Conservation (phyloP, 805 yeast genomes). For the Myxozyma vanderwaltii region DNA sequence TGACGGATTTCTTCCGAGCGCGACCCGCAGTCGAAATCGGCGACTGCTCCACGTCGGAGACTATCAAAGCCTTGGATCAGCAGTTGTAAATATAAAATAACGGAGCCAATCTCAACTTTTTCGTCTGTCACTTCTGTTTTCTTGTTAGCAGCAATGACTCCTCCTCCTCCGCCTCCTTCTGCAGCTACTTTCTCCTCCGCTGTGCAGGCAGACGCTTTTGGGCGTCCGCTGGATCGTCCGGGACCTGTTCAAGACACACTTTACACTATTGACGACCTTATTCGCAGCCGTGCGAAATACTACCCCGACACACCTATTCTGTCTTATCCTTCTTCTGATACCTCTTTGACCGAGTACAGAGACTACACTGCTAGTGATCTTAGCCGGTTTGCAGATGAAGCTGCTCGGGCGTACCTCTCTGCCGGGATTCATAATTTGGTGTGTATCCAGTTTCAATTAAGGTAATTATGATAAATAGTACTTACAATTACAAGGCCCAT, state of each 20-base stretch:
- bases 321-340: conserved; percentile 13
- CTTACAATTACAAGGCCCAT: conserved; percentile 16
- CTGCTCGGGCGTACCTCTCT: conserved; percentile 10
- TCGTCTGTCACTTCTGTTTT: neutral
- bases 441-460: neutral
- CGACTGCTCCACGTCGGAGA: too few relatives aligned
- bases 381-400: conserved; percentile 21
- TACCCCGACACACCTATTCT: conserved; percentile 12
- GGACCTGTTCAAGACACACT: conserved; percentile 3
- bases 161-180: conserved; percentile 28
- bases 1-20: too few relatives aligned
- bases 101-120: too few relatives aligned
- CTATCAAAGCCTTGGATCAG: too few relatives aligned
- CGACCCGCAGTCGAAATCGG: too few relatives aligned
- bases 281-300: conserved; percentile 22
- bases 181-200: neutral
- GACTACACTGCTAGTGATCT: conserved; percentile 16
- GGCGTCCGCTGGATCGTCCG: neutral
- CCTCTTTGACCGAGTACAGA: conserved; percentile 12
- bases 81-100: too few relatives aligned
- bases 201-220: neutral
- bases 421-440: conserved; percentile 12
- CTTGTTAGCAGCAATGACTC: neutral
- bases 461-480: neutral
- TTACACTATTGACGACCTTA: conserved; percentile 22